Evolutionary conservation across 1,139 yeast species (phyloP).

Genomic region (Candida tropicalis): DNA sequence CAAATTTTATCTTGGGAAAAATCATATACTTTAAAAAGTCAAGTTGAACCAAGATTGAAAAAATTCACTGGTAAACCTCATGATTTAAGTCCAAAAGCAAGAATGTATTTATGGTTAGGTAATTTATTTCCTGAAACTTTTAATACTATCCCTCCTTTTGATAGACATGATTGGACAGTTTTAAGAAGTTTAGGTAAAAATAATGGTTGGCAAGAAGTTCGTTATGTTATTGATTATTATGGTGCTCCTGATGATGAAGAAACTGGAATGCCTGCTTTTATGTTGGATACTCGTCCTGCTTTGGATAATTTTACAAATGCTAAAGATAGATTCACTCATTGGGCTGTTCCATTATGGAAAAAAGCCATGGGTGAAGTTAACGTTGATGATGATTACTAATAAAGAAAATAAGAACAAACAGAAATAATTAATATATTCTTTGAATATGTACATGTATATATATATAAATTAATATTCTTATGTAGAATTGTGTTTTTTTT

Average conservation of each 20-base stretch:
- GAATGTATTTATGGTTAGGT: slow-evolving; percentile 65
- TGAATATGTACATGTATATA: slow-evolving; percentile 1
- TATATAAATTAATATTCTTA: not conserved
- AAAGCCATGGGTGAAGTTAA: slow-evolving; percentile 48
- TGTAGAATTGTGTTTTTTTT: not conserved
- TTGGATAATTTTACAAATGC: slow-evolving; percentile 68
- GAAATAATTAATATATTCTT: not conserved
- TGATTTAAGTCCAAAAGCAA: slow-evolving; percentile 87
- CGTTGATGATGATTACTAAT: slow-evolving; percentile 11
- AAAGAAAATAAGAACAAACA: not conserved
- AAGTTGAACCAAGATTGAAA: slow-evolving; percentile 71
- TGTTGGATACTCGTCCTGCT: slow-evolving; percentile 94
- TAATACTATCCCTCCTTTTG: slow-evolving; percentile 87
- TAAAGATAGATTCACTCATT: slow-evolving; percentile 62
- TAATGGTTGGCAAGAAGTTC: slow-evolving; percentile 54
- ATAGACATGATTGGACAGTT: slow-evolving; percentile 98
- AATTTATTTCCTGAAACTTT: slow-evolving; percentile 71
- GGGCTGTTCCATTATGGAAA: slow-evolving; percentile 46
- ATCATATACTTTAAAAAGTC: slow-evolving; percentile 50
- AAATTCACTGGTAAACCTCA: slow-evolving; percentile 93
- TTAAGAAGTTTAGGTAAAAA: slow-evolving; percentile 60
- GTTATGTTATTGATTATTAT: slow-evolving; percentile 95
- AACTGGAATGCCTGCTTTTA: slow-evolving; percentile 87
- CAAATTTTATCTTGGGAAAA: slow-evolving; percentile 92
- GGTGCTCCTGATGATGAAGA: slow-evolving; percentile 89